These are phyloP conservation scores for Salix purpurea DNA, from an alignment of 345 rosid genomes.

Conservation along the genomic window DNA sequence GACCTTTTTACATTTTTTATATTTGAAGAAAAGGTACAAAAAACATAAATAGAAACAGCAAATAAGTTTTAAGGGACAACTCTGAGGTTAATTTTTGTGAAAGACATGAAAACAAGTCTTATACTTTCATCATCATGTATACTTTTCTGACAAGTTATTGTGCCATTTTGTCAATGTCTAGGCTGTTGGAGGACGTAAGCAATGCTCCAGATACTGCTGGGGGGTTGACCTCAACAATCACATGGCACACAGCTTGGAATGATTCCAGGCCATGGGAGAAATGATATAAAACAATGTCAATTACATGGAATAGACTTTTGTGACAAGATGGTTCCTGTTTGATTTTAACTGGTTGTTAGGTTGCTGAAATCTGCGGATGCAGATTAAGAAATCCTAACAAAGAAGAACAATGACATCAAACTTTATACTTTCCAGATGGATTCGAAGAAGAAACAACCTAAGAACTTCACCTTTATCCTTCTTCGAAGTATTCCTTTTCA, in stretches of 20 bases:
- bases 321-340: neutral
- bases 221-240: neutral
- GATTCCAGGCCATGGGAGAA: neutral
- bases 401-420: neutral
- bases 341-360: neutral
- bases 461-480: constrained; percentile 19
- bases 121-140: neutral
- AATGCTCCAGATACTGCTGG: neutral
- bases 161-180: neutral
- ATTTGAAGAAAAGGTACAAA: no score
- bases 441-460: neutral
- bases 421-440: neutral
- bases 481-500: constrained; percentile 15
- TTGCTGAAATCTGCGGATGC: neutral
- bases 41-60: no score
- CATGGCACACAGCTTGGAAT: neutral
- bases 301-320: neutral
- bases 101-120: no score
- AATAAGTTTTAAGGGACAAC: no score
- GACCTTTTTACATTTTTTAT: no score
- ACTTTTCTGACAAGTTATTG: neutral
- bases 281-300: neutral
- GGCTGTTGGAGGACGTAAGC: neutral
- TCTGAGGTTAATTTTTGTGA: no score
- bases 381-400: neutral